Base-by-base conservation (phyloP, 2,329 filamentous ascomycete species). In the Sporothrix schenckii region DNA sequence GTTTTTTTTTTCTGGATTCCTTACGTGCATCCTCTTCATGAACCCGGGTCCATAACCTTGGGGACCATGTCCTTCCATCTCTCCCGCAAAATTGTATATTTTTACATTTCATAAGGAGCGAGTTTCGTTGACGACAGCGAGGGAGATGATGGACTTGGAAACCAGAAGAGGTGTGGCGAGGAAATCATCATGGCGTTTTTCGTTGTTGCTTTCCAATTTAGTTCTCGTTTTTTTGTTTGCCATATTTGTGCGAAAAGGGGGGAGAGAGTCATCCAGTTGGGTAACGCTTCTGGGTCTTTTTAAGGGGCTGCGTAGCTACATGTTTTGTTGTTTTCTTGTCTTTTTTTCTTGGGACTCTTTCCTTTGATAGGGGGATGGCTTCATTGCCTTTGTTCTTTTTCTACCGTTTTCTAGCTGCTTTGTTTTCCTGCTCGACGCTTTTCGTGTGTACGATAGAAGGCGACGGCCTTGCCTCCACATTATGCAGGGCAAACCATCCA, bases 101-200 rank as follows among this genome's bases (percentile, higher is more conserved):
- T 44, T 16, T 14, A 44, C 41, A 16, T 4, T 13, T 13, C 41
- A 44, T 44, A 14, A 44, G 11, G 14, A 13, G 41, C 14, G 41
- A 10, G 52, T 14, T 54, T 54, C 21, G 24, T 50, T 27, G n/a
- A 14, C 49, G 19, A 21, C 49, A 19, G 19, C 16, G 16, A 14
- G n/a, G 19, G 65, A 13, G 5, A 41, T 67, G 11, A 54, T 19
- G 30, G 47, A 44, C 41, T 16, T 54, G 50, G 65, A 13, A 67
- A 21, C 2, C 10, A 49, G 65, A 21, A 9, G 49, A 19, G 19
- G 6, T 50, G 49, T 50, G 49, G 47, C 21, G 60, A n/a, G 56
- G 39, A 54, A n/a, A 50, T 30, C 56, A 69, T 61, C n/a, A 53
- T 39, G 68, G 68, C 68, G 68, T 69, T 69, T 41, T 63, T 54